These are phyloP conservation scores for Monosporozyma siamensis DNA, from an alignment of 805 yeast genomes.

Conservation along the genomic window DNA sequence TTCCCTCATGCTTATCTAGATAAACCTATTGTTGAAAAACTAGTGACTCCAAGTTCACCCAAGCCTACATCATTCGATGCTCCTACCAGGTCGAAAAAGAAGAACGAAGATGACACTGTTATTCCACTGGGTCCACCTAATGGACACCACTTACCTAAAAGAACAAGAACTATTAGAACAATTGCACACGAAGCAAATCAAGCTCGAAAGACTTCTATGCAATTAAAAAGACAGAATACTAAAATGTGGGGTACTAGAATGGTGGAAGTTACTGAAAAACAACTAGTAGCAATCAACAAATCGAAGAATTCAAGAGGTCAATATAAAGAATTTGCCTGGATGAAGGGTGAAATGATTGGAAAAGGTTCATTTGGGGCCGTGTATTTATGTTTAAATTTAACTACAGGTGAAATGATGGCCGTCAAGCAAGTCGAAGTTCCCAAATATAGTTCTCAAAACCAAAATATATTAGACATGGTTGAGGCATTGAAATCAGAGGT, in stretches of 20 bases:
- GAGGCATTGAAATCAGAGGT: constrained; percentile 86
- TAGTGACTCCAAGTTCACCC: constrained; percentile 50
- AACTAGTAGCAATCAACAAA: constrained; percentile 56
- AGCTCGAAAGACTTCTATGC: constrained; percentile 36
- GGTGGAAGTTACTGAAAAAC: constrained; percentile 76
- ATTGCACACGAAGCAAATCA: constrained; percentile 88
- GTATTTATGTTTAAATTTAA: constrained; percentile 81
- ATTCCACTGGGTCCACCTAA: background rate
- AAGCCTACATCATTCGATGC: constrained; percentile 9
- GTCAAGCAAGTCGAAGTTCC: constrained; percentile 87
- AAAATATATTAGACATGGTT: constrained; percentile 49
- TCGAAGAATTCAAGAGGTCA: constrained; percentile 57
- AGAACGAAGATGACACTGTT: constrained; percentile 1
- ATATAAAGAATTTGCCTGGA: constrained; percentile 88
- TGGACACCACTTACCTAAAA: constrained; percentile 31
- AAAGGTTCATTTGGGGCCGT: constrained; percentile 96
- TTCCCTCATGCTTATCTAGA: constrained; percentile 91
- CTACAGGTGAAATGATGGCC: constrained; percentile 98
- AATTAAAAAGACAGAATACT: constrained; percentile 67
- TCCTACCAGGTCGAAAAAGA: background rate
- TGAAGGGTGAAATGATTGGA: constrained; percentile 93
- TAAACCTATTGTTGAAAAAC: constrained; percentile 75
- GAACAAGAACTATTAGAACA: constrained; percentile 86
- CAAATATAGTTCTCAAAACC: constrained; percentile 32
- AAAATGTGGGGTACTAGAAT: constrained; percentile 97